Evolutionary conservation across 2,329 filamentous ascomycete species (phyloP).

Genomic region (Rutstroemia sp.): DNA sequence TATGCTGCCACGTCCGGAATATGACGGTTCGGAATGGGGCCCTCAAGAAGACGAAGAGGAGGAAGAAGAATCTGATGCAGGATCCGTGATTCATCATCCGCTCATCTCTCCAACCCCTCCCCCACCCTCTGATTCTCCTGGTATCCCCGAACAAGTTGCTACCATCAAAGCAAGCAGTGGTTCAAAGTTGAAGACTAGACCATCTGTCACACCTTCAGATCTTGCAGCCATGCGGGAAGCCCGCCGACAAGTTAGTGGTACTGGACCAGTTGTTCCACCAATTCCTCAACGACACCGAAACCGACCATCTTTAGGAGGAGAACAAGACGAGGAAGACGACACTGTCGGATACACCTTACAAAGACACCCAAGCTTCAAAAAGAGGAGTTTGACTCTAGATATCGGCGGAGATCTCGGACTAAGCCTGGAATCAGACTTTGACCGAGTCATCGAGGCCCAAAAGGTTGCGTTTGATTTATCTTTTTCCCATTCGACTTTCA

Average conservation of each 20-base stretch:
- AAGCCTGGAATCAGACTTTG: constrained; percentile 86
- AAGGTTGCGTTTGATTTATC: constrained; percentile 64
- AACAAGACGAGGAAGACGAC: constrained; percentile 25
- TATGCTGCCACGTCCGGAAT: constrained; percentile 49
- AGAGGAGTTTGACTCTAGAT: constrained; percentile 74
- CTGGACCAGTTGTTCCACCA: constrained; percentile 51
- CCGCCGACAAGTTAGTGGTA: constrained; percentile 75
- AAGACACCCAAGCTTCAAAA: constrained; percentile 67
- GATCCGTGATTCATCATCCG: constrained; percentile 77
- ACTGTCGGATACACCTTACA: constrained; percentile 28
- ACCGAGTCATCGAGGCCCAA: constrained; percentile 90
- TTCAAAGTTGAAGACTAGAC: constrained; percentile 79
- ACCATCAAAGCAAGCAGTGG: constrained; percentile 80
- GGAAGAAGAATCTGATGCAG: constrained; percentile 56
- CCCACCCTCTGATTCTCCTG: constrained; percentile 39
- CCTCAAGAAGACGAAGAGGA: constrained; percentile 43
- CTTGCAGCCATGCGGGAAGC: constrained; percentile 77
- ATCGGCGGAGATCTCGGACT: constrained; percentile 70
- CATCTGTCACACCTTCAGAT: constrained; percentile 82
- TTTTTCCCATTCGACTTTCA: constrained; percentile 20
- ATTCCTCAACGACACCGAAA: constrained; percentile 55
- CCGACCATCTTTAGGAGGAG: constrained; percentile 43
- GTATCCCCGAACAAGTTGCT: constrained; percentile 72
- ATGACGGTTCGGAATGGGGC: constrained; percentile 56
- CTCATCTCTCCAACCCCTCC: constrained; percentile 12